A percentile compares a stretch with the other conserved stretches of the same genome.
These are phyloP conservation scores for Coccomyxa subellipsoidea DNA, from an alignment of 163 green algal genomes.

Conservation along the genomic window DNA sequence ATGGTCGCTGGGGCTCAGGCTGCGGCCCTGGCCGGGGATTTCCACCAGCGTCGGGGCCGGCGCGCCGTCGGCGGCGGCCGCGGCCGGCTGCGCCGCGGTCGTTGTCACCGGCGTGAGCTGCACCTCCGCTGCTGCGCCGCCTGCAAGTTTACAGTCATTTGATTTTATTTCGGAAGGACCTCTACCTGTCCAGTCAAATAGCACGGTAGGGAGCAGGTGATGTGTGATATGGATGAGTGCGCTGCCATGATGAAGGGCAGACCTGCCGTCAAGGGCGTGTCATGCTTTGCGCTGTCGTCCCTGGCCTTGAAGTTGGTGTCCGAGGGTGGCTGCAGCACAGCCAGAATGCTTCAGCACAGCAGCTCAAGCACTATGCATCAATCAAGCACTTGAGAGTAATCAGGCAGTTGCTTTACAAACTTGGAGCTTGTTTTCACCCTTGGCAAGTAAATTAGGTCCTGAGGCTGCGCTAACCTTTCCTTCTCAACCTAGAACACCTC, in stretches of 20 bases:
- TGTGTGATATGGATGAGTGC: no score
- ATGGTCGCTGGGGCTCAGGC: not conserved
- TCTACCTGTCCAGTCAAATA: not conserved
- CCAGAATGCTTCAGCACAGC: not conserved
- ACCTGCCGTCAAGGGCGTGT: not conserved
- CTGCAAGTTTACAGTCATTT: not conserved
- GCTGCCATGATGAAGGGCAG: no score
- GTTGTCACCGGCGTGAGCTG: not conserved
- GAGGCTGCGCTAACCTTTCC: no score
- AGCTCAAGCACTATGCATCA: no score
- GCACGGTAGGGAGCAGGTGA: no score
- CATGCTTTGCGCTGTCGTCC: not conserved
- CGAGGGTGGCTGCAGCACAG: not conserved
- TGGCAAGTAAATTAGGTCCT: no score
- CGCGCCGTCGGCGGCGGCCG: no score
- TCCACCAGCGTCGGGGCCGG: not conserved
- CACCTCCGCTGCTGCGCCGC: not conserved
- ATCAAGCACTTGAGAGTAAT: no score
- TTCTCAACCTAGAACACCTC: no score
- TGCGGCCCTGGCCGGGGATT: not conserved
- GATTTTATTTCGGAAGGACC: not conserved
- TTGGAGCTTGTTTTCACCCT: no score
- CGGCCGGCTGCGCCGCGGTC: not conserved
- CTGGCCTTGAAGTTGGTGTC: not conserved
- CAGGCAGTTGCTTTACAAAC: no score